phyloP scores from a whole-genome alignment of 2,329 filamentous ascomycete genomes.

The Trichoderma aggressivum region DNA sequence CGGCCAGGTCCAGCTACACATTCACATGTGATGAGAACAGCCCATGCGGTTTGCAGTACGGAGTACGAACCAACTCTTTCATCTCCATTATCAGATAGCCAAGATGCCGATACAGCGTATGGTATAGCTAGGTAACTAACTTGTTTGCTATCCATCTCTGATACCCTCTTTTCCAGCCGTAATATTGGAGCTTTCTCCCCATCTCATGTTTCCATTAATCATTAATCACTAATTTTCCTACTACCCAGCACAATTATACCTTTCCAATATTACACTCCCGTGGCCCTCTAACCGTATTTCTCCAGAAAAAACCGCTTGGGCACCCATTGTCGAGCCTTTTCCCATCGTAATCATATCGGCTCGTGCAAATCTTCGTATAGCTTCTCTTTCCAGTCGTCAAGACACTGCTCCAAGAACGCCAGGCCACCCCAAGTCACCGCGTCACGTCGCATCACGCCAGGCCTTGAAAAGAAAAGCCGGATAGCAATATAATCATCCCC shows the following conservation, averaged over 20 bases:
- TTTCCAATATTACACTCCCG: slow-evolving; percentile 6
- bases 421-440: slow-evolving; percentile 9
- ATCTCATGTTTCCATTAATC: slow-evolving; percentile 18
- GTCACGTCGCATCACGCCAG: neutral
- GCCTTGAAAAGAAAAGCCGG: neutral
- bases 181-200: neutral
- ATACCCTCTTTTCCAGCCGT: neutral
- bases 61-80: neutral
- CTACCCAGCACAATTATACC: slow-evolving; percentile 3
- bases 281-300: neutral
- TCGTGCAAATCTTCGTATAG: neutral
- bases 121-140: neutral
- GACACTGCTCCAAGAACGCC: slow-evolving; percentile 18
- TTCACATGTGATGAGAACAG: neutral
- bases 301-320: neutral
- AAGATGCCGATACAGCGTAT: neutral
- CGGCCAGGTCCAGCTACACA: neutral
- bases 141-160: slow-evolving; percentile 11
- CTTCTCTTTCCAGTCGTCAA: slow-evolving; percentile 9
- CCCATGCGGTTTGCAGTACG: neutral
- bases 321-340: neutral
- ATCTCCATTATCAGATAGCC: neutral
- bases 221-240: slow-evolving; percentile 16
- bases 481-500: slow-evolving; percentile 1
- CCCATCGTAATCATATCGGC: slow-evolving; percentile 2